A percentile compares a stretch with the other conserved stretches of the same genome.
These are phyloP conservation scores for Wickerhamomyces rabaulensis DNA, from an alignment of 805 yeast species.

Conservation along the genomic window DNA sequence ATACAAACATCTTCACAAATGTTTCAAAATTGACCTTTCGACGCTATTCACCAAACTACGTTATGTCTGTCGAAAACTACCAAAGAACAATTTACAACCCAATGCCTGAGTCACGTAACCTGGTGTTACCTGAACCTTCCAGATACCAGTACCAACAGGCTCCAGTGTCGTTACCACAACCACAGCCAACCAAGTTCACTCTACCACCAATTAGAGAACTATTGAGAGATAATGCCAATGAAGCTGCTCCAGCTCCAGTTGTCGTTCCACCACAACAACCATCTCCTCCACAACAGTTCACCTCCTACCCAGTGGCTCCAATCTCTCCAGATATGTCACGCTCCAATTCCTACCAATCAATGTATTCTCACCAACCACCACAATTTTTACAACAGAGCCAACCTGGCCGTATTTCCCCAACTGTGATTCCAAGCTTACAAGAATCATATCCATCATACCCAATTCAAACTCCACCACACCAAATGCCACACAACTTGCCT, in stretches of 20 bases:
- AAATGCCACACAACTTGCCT: conserved; percentile 1
- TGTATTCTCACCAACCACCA: conserved; percentile 1
- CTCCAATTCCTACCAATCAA: conserved; percentile 2
- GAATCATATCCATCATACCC: not conserved
- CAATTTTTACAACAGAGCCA: not conserved
- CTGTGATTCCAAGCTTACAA: not conserved
- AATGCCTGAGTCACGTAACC: not conserved
- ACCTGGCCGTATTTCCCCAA: conserved; percentile 3
- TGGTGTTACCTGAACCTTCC: not conserved
- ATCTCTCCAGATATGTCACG: conserved; percentile 14
- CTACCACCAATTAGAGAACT: conserved; percentile 3
- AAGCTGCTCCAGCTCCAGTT: not conserved
- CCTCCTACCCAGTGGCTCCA: not conserved
- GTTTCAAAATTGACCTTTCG: not conserved
- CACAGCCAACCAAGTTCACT: not conserved
- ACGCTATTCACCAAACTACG: not conserved
- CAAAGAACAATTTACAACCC: not conserved
- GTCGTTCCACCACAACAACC: conserved; percentile 7
- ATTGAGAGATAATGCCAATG: not conserved
- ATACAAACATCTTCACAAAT: not conserved
- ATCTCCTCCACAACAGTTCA: conserved; percentile 21
- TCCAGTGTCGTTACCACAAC: not conserved
- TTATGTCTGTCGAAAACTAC: not conserved
- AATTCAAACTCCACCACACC: not conserved
- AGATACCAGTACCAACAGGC: not conserved